Conservation (phyloP, 108 stramenopile genomes). For the Fragilaria crotonensis region DNA sequence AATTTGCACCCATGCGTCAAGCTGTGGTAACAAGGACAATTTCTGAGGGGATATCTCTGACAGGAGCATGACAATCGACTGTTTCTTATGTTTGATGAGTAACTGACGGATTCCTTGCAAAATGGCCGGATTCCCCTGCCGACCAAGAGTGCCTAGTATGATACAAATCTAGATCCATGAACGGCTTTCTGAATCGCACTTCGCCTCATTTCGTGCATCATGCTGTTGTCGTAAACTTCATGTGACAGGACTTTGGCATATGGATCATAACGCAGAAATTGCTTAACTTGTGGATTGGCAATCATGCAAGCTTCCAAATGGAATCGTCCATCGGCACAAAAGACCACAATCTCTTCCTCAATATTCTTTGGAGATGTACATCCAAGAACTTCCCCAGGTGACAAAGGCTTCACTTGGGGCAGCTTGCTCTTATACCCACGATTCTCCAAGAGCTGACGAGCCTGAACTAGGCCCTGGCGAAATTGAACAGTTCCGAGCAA, state of each 20-base stretch:
- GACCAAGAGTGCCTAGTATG: constrained; percentile 93
- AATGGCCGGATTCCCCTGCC: constrained; percentile 97
- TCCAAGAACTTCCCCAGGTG: constrained; percentile 93
- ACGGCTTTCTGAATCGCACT: constrained; percentile 47
- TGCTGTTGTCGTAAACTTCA: constrained; percentile 86
- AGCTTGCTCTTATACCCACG: constrained; percentile 22
- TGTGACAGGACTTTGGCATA: constrained; percentile 87
- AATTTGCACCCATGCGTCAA: constrained; percentile 95
- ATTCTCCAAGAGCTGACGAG: constrained; percentile 29
- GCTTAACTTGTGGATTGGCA: constrained; percentile 77
- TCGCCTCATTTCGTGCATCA: constrained; percentile 74
- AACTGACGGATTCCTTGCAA: constrained; percentile 54
- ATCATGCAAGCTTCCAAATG: constrained; percentile 98
- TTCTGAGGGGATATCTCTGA: constrained; percentile 91
- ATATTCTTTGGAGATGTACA: constrained; percentile 85
- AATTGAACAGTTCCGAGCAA: constrained; percentile 84
- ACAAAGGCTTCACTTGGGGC: constrained; percentile 89
- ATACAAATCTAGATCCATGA: constrained; percentile 57
- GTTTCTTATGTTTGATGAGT: constrained; percentile 46
- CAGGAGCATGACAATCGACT: constrained; percentile 74
- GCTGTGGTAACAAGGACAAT: constrained; percentile 57
- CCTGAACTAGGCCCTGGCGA: constrained; percentile 81
- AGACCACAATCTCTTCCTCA: constrained; percentile 60
- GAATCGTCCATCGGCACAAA: constrained; percentile 97
- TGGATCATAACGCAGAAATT: constrained; percentile 93